These are phyloP conservation scores for Mrakia hoshinonis DNA, from an alignment of 768 basidiomycete species.

Conservation along the genomic window DNA sequence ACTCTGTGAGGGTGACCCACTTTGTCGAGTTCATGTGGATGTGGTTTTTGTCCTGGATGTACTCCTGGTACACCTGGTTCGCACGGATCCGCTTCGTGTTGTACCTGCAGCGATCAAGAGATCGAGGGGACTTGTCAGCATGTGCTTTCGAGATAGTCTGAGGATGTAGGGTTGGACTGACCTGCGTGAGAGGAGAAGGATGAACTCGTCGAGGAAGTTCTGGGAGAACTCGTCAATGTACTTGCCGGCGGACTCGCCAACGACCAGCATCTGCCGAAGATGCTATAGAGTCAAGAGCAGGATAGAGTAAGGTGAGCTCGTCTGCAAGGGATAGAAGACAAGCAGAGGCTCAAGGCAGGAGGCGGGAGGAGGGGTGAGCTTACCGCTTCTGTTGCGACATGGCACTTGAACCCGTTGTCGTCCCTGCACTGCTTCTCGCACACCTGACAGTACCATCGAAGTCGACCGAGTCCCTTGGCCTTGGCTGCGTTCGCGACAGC, in stretches of 20 bases:
- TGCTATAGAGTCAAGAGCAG: slow-evolving; percentile 48
- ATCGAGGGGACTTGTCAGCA: background rate
- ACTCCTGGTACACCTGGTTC: slow-evolving; percentile 95
- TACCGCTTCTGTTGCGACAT: slow-evolving; percentile 48
- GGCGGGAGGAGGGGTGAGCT: slow-evolving; percentile 27
- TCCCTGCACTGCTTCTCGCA: slow-evolving; percentile 95
- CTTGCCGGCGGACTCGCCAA: slow-evolving; percentile 83
- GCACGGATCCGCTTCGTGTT: slow-evolving; percentile 90
- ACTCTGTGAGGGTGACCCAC: slow-evolving; percentile 97
- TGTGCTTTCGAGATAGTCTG: background rate
- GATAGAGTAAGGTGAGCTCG: slow-evolving; percentile 46
- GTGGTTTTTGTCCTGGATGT: slow-evolving; percentile 85
- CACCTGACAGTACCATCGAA: slow-evolving; percentile 98
- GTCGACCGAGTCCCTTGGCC: slow-evolving; percentile 82
- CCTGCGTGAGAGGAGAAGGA: slow-evolving; percentile 78
- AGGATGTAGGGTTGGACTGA: slow-evolving; percentile 38
- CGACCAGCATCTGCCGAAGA: slow-evolving; percentile 91
- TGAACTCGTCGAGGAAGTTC: slow-evolving; percentile 85
- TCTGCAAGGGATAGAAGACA: background rate
- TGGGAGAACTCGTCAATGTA: slow-evolving; percentile 84
- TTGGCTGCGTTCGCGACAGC: slow-evolving; percentile 87
- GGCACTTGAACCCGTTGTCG: slow-evolving; percentile 98
- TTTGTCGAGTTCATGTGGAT: slow-evolving; percentile 93
- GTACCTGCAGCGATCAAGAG: slow-evolving; percentile 48
- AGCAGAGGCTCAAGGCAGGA: background rate